These are phyloP conservation scores for Lolium multiflorum DNA, from an alignment of 176 grass and related monocot species.

Conservation along the genomic window DNA sequence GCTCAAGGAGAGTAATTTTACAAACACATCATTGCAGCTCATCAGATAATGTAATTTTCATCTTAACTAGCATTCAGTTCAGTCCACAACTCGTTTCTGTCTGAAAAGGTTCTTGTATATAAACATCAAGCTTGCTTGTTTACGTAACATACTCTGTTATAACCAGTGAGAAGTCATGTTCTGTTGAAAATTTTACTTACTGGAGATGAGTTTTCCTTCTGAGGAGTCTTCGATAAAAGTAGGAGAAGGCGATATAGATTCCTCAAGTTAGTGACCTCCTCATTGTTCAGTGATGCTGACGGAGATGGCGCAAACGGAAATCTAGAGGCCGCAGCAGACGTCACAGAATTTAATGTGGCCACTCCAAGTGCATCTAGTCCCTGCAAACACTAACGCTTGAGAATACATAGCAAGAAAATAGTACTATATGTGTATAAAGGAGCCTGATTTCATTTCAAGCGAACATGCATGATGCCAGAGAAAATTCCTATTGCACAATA, in stretches of 20 bases:
- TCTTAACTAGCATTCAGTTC: slow-evolving; percentile 15
- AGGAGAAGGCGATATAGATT: slow-evolving; percentile 75
- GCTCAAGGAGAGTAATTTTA: not conserved
- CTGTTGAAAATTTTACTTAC: slow-evolving; percentile 50
- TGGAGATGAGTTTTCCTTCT: slow-evolving; percentile 53
- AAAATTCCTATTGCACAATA: not conserved
- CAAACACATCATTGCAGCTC: not conserved
- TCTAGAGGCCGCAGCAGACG: slow-evolving; percentile 73
- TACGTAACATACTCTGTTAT: not conserved
- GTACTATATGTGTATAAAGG: not conserved
- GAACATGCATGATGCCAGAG: slow-evolving; percentile 26
- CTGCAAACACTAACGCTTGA: slow-evolving; percentile 50
- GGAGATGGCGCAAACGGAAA: slow-evolving; percentile 65
- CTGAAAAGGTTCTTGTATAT: not conserved
- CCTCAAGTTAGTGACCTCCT: slow-evolving; percentile 83
- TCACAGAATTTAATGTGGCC: slow-evolving; percentile 73
- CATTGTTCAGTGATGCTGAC: slow-evolving; percentile 56
- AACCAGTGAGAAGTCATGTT: not conserved
- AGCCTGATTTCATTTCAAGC: slow-evolving; percentile 23
- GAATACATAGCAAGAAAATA: slow-evolving; percentile 24
- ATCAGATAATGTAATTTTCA: slow-evolving; percentile 3
- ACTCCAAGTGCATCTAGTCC: slow-evolving; percentile 92
- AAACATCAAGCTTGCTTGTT: not conserved
- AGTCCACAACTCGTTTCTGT: slow-evolving; percentile 5
- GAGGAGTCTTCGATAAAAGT: slow-evolving; percentile 71